phyloP scores from a whole-genome alignment of 176 grass and related monocot species.

The Poa annua region DNA sequence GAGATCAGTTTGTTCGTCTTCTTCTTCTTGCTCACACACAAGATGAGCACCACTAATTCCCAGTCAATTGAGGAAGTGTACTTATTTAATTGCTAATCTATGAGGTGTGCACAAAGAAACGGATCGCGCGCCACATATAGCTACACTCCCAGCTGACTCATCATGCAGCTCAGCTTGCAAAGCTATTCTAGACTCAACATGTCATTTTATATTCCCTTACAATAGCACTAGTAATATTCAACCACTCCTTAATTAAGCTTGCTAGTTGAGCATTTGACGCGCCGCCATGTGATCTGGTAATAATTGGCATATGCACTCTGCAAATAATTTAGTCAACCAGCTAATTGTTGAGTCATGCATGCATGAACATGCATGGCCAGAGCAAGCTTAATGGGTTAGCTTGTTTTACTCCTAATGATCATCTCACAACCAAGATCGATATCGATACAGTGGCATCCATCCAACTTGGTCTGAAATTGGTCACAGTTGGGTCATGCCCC shows the following conservation, averaged over 20 bases:
- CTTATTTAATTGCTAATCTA: constrained; percentile 15
- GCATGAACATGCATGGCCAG: background rate
- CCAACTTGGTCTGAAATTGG: constrained; percentile 48
- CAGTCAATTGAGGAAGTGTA: background rate
- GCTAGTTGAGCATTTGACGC: constrained; percentile 41
- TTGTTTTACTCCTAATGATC: constrained; percentile 19
- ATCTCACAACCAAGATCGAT: constrained; percentile 51
- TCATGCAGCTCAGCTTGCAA: constrained; percentile 4
- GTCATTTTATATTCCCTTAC: background rate
- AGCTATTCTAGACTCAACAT: constrained; percentile 26
- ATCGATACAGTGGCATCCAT: constrained; percentile 48
- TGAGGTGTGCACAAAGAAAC: constrained; percentile 24
- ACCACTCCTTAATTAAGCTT: constrained; percentile 27
- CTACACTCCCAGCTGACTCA: constrained; percentile 27
- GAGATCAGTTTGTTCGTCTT: background rate
- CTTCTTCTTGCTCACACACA: background rate
- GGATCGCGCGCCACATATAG: constrained; percentile 4
- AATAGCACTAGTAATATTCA: constrained; percentile 9
- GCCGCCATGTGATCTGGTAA: constrained; percentile 57
- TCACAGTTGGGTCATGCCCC: constrained; percentile 43
- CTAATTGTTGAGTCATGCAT: constrained; percentile 54
- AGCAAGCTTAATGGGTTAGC: constrained; percentile 19
- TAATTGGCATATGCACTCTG: constrained; percentile 45
- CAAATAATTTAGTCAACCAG: constrained; percentile 53
- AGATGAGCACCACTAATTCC: background rate